phyloP scores from a whole-genome alignment of 352 stramenopile genomes.

The Pythium oligandrum region DNA sequence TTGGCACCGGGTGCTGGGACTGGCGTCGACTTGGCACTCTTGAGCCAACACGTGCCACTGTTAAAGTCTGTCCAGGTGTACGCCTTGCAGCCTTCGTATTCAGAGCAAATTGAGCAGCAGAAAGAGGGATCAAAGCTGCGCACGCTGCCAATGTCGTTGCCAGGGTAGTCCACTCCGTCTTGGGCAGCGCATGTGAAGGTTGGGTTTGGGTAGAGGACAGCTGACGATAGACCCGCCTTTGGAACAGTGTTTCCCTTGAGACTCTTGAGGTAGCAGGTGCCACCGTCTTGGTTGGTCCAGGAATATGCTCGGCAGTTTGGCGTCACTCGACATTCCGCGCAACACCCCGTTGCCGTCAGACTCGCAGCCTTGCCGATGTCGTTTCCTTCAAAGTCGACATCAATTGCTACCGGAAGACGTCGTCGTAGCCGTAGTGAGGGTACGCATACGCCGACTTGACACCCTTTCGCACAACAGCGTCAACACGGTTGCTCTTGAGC shows the following conservation, averaged over 20 bases:
- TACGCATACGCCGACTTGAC: constrained; percentile 8
- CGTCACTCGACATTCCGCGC: constrained; percentile 13
- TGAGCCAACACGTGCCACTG: constrained; percentile 11
- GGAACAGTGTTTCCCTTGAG: neutral
- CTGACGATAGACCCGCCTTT: neutral
- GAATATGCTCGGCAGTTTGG: constrained; percentile 15
- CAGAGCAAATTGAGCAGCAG: constrained; percentile 12
- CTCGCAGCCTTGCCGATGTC: constrained; percentile 12
- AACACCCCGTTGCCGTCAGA: constrained; percentile 10
- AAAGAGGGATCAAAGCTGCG: constrained; percentile 2
- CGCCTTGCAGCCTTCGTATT: constrained; percentile 3
- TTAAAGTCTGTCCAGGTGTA: constrained; percentile 13
- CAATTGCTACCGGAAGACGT: too few relatives aligned
- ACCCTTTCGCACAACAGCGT: neutral
- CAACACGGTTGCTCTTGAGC: constrained; percentile 12
- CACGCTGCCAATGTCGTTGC: constrained; percentile 17
- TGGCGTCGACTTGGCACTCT: too few relatives aligned
- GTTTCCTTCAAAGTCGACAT: constrained; percentile 27
- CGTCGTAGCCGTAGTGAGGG: too few relatives aligned
- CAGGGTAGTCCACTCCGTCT: constrained; percentile 11
- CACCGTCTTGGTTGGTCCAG: constrained; percentile 17
- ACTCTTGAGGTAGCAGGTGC: constrained; percentile 35
- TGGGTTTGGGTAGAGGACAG: neutral
- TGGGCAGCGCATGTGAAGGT: neutral
- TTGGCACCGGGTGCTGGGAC: too few relatives aligned